These are phyloP conservation scores for Botryosphaeria agaves DNA, from an alignment of 2,329 filamentous ascomycete genomes.

Conservation along the genomic window DNA sequence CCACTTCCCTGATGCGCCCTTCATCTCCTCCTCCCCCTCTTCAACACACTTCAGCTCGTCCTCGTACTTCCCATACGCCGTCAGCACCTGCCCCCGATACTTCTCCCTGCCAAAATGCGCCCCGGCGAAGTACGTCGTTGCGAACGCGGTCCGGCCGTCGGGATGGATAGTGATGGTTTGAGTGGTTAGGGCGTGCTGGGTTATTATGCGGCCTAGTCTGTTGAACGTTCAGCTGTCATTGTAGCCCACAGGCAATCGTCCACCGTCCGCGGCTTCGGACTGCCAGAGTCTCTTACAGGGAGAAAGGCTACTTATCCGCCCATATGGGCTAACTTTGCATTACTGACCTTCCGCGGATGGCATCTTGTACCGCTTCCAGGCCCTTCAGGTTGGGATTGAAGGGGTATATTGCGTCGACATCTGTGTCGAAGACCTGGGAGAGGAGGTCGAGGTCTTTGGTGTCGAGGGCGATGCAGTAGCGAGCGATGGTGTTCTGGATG, in stretches of 20 bases:
- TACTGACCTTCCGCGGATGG: constrained; percentile 17
- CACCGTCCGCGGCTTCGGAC: no score
- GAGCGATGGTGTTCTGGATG: constrained; percentile 23
- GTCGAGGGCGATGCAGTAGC: constrained; percentile 27
- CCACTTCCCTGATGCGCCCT: constrained; percentile 22
- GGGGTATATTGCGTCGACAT: constrained; percentile 23
- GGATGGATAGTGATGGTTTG: constrained; percentile 18
- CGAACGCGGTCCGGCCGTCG: constrained; percentile 14
- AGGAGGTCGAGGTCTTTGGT: constrained; percentile 22
- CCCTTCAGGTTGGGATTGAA: constrained; percentile 14
- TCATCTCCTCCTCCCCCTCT: constrained; percentile 6
- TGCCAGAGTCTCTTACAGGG: no score
- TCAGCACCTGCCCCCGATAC: constrained; percentile 21
- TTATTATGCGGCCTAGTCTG: constrained; percentile 21
- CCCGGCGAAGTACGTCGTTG: constrained; percentile 23
- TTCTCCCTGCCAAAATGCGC: constrained; percentile 24
- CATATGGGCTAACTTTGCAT: background rate
- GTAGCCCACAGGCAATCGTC: no score
- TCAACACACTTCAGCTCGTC: constrained; percentile 17
- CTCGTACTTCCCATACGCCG: constrained; percentile 23
- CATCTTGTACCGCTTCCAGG: constrained; percentile 13
- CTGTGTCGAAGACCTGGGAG: constrained; percentile 19
- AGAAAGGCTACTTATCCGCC: background rate
- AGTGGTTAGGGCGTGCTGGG: constrained; percentile 25
- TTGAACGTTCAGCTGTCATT: no score